Base-by-base conservation (phyloP, 2,329 filamentous ascomycete species). In the Ascochyta viciae-villosae region DNA sequence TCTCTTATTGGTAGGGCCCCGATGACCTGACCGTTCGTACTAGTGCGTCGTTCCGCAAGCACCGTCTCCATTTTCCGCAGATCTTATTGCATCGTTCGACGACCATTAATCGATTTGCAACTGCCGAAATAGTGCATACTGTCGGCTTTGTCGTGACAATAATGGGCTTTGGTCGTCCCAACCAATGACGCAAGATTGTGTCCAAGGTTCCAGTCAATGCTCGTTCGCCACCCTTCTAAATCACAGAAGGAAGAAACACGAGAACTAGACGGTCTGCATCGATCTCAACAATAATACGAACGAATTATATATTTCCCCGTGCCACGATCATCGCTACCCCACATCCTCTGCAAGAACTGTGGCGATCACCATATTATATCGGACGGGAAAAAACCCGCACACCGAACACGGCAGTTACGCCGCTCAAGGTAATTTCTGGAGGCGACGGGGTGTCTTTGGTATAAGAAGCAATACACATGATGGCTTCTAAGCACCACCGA, bases 321-420 rank as follows among this genome's bases (percentile, higher is more conserved):
- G 34, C 45, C 16, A 41, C 12, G 29, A 27, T 4, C 15, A 5
- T 3, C 40, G 23, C 31, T 47, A 50, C 53, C 40, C 53, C 47
- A 46, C 42, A 50, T 16, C n/a, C 41, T 46, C 46, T 13, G 29
- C 27, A 33, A 24, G n/a, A 22, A 40, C 15, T 37, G 12, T 34
- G 38, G 33, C 42, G 47, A 51, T 51, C 42, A 47, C 33, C 9
- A 12, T 9, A 19, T 15, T 33, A 39, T 2, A 33, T 47, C 53
- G 42, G 53, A 13, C 22, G 9, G 23, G 38, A 43, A 26, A 33
- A 43, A 47, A 12, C 12, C 47, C 42, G 53, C 42, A 27, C 6
- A 41, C 42, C 42, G 42, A 51, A 50, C 37, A 43, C 42, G 47
- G 53, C 47, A 47, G 23, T 43, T 42, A 3, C 33, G 41, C 47